Evolutionary conservation across 164 flowering plant genomes (phyloP), one percentile per base, ranked within the genome.

Genomic region (Magnolia officinalis): DNA sequence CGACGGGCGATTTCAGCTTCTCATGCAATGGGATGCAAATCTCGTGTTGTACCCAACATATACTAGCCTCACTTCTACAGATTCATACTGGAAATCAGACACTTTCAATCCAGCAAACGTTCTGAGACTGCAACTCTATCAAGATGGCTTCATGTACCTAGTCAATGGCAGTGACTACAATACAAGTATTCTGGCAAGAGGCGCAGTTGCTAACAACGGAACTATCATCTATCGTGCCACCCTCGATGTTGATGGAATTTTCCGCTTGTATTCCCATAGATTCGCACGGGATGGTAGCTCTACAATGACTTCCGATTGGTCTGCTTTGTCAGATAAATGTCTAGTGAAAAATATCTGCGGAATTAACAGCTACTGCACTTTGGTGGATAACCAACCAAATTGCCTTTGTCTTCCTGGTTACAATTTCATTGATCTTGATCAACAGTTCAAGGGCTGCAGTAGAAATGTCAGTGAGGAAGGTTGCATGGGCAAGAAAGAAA

Each of bases 291-390:
- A 73, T 8, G 29, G 68, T 11, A 59, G 5, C 9, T 4, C 50
- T 1, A 14, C 59, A 0, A 23, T 50, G 1, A 8, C 23, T 0
- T 1, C 2, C 21, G 67, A 63, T 65, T 11, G 16, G 2, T 1
- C 68, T 8, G 4, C 9, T 0, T 0, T 24, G 2, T 1, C 20
- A 2, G 26, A 63, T n/a, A 52, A 23, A 9, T 81, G 83, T 20
- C 0, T 14, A 0, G 76, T 75, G n/a, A 81, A 76, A 16, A 70
- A 72, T 2, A 6, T 72, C 23, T 81, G 83, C 16, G 80, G 80
- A 23, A 2, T 10, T 6, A n/a, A 65, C 37, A 65, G 68, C 68
- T 65, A 65, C 26, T 65, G 68, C 68, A 65, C 10, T 23, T 24
- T 20, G 26, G 14, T 23, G 16, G 37, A 21, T 24, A 7, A 0